phyloP scores from a whole-genome alignment of 2,329 filamentous ascomycete genomes.

The Emericellopsis cladophorae region DNA sequence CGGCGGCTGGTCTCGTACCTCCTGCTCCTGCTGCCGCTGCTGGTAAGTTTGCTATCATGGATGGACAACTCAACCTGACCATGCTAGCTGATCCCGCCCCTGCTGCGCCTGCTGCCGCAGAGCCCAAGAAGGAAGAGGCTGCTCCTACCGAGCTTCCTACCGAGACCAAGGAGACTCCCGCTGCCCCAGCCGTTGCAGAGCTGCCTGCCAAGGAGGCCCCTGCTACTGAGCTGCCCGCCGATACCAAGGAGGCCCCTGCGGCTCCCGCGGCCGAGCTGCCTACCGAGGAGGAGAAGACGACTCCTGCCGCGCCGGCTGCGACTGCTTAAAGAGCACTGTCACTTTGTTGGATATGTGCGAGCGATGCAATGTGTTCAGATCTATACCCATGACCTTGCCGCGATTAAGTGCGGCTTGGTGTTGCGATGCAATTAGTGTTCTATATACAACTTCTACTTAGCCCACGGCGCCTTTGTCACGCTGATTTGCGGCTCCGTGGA shows the following conservation, averaged over 20 bases:
- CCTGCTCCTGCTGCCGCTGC: not conserved
- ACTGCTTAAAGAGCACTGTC: slow-evolving; percentile 7
- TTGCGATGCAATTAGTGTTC: not conserved
- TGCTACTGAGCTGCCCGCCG: slow-evolving; percentile 13
- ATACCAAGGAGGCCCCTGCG: slow-evolving; percentile 9
- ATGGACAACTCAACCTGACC: not conserved
- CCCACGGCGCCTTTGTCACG: slow-evolving; percentile 34
- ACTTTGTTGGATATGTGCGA: slow-evolving; percentile 6
- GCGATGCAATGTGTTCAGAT: not conserved
- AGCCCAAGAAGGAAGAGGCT: not conserved
- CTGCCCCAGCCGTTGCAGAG: slow-evolving; percentile 3
- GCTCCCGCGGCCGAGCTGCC: slow-evolving; percentile 1
- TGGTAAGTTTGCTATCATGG: not conserved
- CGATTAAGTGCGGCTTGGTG: not conserved
- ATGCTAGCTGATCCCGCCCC: not conserved
- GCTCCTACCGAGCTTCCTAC: slow-evolving; percentile 1
- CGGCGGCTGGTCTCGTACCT: not conserved
- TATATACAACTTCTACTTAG: slow-evolving; percentile 12
- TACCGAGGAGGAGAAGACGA: slow-evolving; percentile 1
- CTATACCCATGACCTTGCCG: slow-evolving; percentile 2
- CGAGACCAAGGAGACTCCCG: slow-evolving; percentile 2
- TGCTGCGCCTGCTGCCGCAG: not conserved
- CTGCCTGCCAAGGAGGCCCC: not conserved
- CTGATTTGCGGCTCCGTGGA: slow-evolving; percentile 24
- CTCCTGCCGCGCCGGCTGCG: slow-evolving; percentile 9